phyloP scores from a whole-genome alignment of 257 asterid species.

The Rauvolfia tetraphylla region DNA sequence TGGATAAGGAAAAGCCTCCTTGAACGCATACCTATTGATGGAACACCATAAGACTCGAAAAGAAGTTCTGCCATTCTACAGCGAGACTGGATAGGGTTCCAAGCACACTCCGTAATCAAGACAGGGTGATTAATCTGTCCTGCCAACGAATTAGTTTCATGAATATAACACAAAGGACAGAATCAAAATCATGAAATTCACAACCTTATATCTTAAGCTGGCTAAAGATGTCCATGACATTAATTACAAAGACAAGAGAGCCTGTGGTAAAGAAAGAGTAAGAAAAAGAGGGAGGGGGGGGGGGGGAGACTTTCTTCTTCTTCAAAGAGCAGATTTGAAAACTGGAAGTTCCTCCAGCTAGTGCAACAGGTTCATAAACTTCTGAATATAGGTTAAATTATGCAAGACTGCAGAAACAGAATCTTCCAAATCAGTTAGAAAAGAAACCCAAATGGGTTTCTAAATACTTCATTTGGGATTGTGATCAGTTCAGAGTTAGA shows the following conservation, averaged over 20 bases:
- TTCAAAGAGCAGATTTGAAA: background rate
- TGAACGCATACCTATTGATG: constrained; percentile 67
- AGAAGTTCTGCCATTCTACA: constrained; percentile 97
- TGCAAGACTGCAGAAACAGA: background rate
- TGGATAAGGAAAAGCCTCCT: constrained; percentile 3
- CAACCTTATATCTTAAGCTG: background rate
- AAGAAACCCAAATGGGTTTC: background rate
- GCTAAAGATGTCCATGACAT: background rate
- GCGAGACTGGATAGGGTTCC: constrained; percentile 96
- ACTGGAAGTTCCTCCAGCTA: background rate
- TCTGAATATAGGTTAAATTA: background rate
- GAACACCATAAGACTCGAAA: constrained; percentile 95
- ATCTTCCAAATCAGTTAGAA: background rate
- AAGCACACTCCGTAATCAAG: constrained; percentile 90
- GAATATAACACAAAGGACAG: constrained; percentile 9
- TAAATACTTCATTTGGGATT: background rate
- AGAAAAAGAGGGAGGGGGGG: background rate
- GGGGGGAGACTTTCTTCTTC: background rate
- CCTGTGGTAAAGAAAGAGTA: background rate
- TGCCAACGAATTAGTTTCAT: constrained; percentile 36
- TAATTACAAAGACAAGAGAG: background rate
- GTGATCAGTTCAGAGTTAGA: background rate
- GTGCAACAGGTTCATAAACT: background rate
- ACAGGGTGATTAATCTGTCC: constrained; percentile 93
- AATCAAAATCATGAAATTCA: background rate